phyloP scores from a whole-genome alignment of 202 grass and related monocot species.

The Brachypodium distachyon region DNA sequence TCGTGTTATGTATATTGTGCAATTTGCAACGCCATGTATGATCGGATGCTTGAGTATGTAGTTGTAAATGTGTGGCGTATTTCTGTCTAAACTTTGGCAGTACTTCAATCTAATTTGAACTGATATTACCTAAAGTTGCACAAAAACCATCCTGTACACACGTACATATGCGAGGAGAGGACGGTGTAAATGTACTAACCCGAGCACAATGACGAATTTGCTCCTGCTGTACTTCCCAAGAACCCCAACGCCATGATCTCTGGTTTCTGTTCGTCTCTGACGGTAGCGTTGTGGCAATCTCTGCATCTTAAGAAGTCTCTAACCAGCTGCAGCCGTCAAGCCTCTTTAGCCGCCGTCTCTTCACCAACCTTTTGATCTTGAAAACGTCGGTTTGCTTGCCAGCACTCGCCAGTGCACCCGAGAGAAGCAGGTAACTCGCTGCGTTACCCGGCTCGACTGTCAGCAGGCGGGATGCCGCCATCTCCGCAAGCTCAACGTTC shows the following conservation, averaged over 20 bases:
- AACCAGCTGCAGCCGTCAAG: slow-evolving; percentile 75
- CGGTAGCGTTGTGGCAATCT: background rate
- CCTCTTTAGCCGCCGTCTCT: slow-evolving; percentile 60
- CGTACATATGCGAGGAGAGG: background rate
- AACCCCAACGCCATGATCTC: background rate
- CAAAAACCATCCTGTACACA: background rate
- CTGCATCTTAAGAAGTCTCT: background rate
- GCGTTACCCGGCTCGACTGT: slow-evolving; percentile 46
- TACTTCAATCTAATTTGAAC: background rate
- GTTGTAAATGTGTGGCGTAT: background rate
- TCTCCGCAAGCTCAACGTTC: slow-evolving; percentile 48
- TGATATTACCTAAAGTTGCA: background rate
- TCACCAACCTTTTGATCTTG: slow-evolving; percentile 53
- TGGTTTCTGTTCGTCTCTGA: background rate
- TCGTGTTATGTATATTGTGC: background rate
- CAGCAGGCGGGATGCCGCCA: slow-evolving; percentile 45
- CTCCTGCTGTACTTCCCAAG: background rate
- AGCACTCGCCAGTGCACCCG: slow-evolving; percentile 45
- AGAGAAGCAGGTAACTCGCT: slow-evolving; percentile 51
- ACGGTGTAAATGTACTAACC: background rate
- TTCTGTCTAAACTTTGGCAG: background rate
- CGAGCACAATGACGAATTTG: background rate
- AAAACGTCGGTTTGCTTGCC: slow-evolving; percentile 56
- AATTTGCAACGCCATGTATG: background rate
- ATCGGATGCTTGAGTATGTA: background rate